Percentiles rank a stretch among this genome's conserved stretches.
Evolutionary conservation across 139 green algal genomes (phyloP).

Genomic region (Asterochloris erici): DNA sequence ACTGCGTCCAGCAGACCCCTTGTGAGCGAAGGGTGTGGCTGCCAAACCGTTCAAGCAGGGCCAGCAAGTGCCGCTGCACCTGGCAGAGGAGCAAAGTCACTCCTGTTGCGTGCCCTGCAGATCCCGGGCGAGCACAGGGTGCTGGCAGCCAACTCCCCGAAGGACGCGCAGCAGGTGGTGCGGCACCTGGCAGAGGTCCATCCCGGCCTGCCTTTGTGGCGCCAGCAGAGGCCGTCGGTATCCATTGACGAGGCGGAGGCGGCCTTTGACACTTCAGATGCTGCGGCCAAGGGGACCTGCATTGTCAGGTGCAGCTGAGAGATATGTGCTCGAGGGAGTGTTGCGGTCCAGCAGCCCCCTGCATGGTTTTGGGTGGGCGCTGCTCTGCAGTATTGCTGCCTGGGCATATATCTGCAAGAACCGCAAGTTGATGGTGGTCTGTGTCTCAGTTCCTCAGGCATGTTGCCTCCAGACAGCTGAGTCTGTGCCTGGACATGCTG

Average conservation of each 20-base stretch:
- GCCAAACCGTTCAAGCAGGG: neutral
- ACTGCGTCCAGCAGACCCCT: neutral
- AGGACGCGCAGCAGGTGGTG: slow-evolving; percentile 60
- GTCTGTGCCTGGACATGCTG: neutral
- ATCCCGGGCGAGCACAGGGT: slow-evolving; percentile 55
- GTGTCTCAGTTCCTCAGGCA: too few species aligned
- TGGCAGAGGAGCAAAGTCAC: neutral
- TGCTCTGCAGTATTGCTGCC: neutral
- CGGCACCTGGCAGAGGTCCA: slow-evolving; percentile 60
- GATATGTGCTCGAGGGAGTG: neutral
- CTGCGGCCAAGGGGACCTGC: neutral
- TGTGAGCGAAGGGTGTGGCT: neutral
- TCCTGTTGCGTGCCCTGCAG: slow-evolving; percentile 16
- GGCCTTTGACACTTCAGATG: neutral
- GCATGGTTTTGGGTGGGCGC: neutral
- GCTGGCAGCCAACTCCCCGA: slow-evolving; percentile 38
- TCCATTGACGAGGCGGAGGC: slow-evolving; percentile 60
- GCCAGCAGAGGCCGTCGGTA: slow-evolving; percentile 63
- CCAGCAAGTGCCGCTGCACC: too few species aligned
- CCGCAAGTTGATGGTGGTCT: neutral
- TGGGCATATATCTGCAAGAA: neutral
- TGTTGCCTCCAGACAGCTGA: too few species aligned
- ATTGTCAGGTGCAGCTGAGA: slow-evolving; percentile 21
- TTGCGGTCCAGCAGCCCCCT: neutral
- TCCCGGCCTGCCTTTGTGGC: slow-evolving; percentile 59